phyloP scores from a whole-genome alignment of 371 early-diverging fungal genomes.

The Globomyces sp. region DNA sequence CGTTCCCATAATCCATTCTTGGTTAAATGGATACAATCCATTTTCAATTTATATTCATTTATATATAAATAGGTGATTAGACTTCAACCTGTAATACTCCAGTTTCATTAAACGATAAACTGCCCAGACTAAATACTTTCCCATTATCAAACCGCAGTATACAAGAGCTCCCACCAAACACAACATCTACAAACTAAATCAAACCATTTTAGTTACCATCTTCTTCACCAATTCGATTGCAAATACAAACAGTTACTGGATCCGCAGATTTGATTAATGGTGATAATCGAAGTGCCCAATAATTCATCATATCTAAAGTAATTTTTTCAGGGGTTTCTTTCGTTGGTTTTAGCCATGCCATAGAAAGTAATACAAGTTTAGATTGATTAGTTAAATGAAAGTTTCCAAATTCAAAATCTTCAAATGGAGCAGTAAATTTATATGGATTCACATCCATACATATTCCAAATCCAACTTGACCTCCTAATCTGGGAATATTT shows the following conservation, averaged over 20 bases:
- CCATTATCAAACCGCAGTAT: too few relatives aligned
- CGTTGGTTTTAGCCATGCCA: conserved; percentile 63
- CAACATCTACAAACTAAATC: too few relatives aligned
- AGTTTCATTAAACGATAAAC: too few relatives aligned
- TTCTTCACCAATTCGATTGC: conserved; percentile 69
- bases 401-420: conserved; percentile 66
- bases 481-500: background rate
- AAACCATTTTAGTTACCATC: background rate
- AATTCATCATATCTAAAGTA: conserved; percentile 43
- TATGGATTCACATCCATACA: conserved; percentile 85
- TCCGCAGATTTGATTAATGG: conserved; percentile 40
- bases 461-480: conserved; percentile 68
- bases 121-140: too few relatives aligned
- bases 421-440: conserved; percentile 62
- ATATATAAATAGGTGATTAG: too few relatives aligned
- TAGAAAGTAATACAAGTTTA: conserved; percentile 47
- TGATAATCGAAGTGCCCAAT: conserved; percentile 60
- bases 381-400: conserved; percentile 56
- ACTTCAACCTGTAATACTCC: too few relatives aligned
- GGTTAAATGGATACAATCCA: too few relatives aligned
- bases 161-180: too few relatives aligned
- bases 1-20: too few relatives aligned
- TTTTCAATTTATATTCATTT: too few relatives aligned
- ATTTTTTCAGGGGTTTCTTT: conserved; percentile 9
- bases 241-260: conserved; percentile 47